A percentile compares a stretch with the other conserved stretches of the same genome.
Conservation (phyloP, 2,329 filamentous ascomycete genomes). For the Aspergillus neoniger region DNA sequence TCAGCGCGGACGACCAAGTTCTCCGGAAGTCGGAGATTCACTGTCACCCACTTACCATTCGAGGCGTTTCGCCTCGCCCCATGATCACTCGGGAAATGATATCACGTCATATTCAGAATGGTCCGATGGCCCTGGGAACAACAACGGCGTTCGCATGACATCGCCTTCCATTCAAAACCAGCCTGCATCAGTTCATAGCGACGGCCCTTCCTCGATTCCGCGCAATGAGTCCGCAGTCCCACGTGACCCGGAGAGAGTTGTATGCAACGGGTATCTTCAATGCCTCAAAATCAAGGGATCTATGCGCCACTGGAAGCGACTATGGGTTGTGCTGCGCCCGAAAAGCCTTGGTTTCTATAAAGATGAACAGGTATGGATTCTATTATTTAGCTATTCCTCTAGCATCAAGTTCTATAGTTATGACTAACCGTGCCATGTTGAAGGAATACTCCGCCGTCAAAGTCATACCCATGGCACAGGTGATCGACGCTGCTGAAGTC, state of each 20-base stretch:
- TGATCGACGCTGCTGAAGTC: conserved; percentile 91
- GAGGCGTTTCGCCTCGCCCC: conserved; percentile 37
- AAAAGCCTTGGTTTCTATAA: conserved; percentile 89
- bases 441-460: conserved; percentile 84
- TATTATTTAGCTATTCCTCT: background rate
- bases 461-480: conserved; percentile 73
- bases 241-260: conserved; percentile 80
- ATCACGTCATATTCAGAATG: conserved; percentile 83
- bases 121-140: conserved; percentile 60
- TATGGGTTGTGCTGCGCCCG: conserved; percentile 88
- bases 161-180: conserved; percentile 35
- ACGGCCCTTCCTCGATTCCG: conserved; percentile 35
- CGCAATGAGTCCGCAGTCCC: conserved; percentile 56
- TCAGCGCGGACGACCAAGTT: conserved; percentile 32
- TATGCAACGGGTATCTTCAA: conserved; percentile 90
- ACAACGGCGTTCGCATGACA: conserved; percentile 25
- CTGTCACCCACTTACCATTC: conserved; percentile 30
- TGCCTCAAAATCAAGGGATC: conserved; percentile 77
- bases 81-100: conserved; percentile 65
- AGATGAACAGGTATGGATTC: conserved; percentile 60
- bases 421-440: conserved; percentile 1
- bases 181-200: conserved; percentile 30
- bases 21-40: conserved; percentile 37
- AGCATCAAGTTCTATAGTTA: background rate
- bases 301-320: conserved; percentile 89